Evolutionary conservation across 1,139 yeast species (phyloP), one percentile per base, ranked within the genome.

Genomic region (Kluyveromyces sp.): DNA sequence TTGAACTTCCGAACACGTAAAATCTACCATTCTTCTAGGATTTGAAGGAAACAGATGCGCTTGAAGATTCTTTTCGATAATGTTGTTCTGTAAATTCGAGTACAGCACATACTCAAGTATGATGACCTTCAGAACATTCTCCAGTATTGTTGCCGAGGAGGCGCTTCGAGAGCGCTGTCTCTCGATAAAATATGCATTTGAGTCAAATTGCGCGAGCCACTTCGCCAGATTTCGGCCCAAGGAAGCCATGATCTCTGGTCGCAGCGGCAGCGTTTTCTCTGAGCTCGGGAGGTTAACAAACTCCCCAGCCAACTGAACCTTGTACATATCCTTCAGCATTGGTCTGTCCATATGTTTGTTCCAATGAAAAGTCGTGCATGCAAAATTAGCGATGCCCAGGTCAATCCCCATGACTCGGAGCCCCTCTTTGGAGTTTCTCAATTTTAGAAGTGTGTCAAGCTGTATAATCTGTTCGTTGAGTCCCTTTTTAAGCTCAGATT

Each of bases 121-220:
- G 48, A 77, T 78, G 4, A 76, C 70, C 41, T 71, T 65, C 28
- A 78, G 55, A 2, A 78, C 70, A 50, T 73, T 70, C 45, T 77
- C 81, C 4, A 75, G 62, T 0, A 79, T 72, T 19, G 58, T 57
- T 4, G 65, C 60, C 1, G 72, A 64, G 0, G 80, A 74, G 45
- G 63, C 64, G 0, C 77, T 67, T 35, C 84, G 64, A 39, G 71
- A 65, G 33, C 84, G 55, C 53, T 80, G 86, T 43, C 77, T 59
- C 53, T 80, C 85, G 3, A 79, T 61, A 3, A 78, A 53, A 4
- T 75, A 66, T 3, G 70, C 55, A 45, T 70, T 70, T 0, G 77
- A 71, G 0, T 49, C 29, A 12, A 36, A 29, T 7, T 34, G 18
- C 8, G 49, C 42, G 9, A 60, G 41, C 28, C 41, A 46, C 15